Base-by-base conservation (phyloP, 2,329 filamentous ascomycete genomes). In the Proliferodiscus dingleyae region DNA sequence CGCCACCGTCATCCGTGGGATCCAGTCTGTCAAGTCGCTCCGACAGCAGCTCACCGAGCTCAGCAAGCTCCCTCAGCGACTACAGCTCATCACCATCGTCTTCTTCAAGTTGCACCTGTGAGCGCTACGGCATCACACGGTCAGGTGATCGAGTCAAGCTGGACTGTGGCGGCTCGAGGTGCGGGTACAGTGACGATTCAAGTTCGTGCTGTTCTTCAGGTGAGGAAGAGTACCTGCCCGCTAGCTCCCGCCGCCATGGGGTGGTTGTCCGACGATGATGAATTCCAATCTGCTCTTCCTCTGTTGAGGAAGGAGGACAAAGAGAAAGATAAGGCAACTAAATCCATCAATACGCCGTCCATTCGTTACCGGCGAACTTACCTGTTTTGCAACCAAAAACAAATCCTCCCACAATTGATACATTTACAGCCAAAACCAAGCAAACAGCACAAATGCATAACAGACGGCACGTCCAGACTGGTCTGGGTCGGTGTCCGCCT, bases 81-180 rank as follows among this genome's bases (percentile, higher is more conserved):
- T 90, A 88, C 68, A 89, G 87, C 74, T 87, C 83, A 68, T 89
- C 85, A 42, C 86, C 85, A 62, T 82, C 81, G 70, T 83, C 78
- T 62, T 78, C 77, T 66, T n/a, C n/a, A n/a, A n/a, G n/a, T n/a
- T 97, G 93, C 81, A 89, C 85, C 55, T 97, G 91, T 72, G 89
- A 96, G 69, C 87, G 90, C 72, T 96, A 93, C 74, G 91, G 90
- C 60, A 95, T 97, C 74, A 96, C 90, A 55, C 87, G 89, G 71
- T 83, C 85, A 68, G 89, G 90, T 64, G 86, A 94, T 68, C 84
- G 90, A 62, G 86, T 97, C 78, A 93, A 91, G 79, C 82, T 96
- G 67, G 90, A 96, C 79, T 97, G 91, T 64, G 89, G 89, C 59
- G 91, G 91, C 58, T 75, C 82, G 51, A 84, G 88, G 66, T 96